These are phyloP conservation scores for Diplodia corticola DNA, from an alignment of 2,329 filamentous ascomycete species.

Conservation along the genomic window DNA sequence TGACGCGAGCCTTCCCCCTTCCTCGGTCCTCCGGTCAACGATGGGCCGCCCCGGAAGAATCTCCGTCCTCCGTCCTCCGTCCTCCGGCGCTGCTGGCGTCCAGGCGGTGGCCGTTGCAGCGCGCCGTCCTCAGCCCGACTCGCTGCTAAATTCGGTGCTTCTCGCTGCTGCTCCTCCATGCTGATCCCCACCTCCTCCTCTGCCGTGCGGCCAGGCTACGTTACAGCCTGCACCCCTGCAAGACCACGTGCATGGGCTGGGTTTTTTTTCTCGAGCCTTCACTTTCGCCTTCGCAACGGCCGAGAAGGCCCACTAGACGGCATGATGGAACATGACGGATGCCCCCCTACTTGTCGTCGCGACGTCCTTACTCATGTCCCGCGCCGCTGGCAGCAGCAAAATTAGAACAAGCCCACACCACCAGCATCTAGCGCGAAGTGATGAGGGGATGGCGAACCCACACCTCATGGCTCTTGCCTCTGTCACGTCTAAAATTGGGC, in stretches of 20 bases:
- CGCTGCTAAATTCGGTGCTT: constrained; percentile 1
- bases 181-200: constrained; percentile 11
- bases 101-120: background rate
- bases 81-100: too few species aligned
- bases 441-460: constrained; percentile 7
- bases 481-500: constrained; percentile 6
- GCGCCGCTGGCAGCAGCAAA: background rate
- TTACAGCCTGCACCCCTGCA: background rate
- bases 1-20: constrained; percentile 7
- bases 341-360: background rate
- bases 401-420: constrained; percentile 6
- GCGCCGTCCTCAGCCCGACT: constrained; percentile 4
- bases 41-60: background rate
- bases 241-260: constrained; percentile 9
- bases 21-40: background rate
- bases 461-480: constrained; percentile 1
- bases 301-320: background rate
- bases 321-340: constrained; percentile 16
- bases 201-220: background rate
- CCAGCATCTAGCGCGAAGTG: constrained; percentile 8
- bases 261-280: background rate
- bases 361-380: constrained; percentile 1
- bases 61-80: too few species aligned
- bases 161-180: background rate
- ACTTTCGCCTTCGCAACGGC: background rate